These are phyloP conservation scores for Candida insectorum DNA, from an alignment of 805 yeast species.

Conservation along the genomic window DNA sequence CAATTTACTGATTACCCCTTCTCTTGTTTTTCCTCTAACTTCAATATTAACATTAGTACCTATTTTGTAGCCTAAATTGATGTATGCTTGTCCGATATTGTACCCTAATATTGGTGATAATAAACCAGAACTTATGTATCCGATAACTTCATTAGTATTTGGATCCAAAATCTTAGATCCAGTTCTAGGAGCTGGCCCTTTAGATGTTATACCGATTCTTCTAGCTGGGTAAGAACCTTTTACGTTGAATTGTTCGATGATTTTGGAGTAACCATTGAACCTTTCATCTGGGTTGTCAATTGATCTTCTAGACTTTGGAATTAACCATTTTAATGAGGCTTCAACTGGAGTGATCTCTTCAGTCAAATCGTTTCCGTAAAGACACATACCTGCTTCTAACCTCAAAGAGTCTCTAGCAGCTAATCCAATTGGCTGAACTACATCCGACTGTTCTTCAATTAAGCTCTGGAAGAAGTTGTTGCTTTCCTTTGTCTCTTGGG, in stretches of 20 bases:
- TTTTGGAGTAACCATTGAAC: conserved; percentile 76
- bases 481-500: conserved; percentile 43
- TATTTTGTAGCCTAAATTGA: conserved; percentile 66
- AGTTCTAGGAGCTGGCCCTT: conserved; percentile 92
- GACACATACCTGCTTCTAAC: conserved; percentile 97
- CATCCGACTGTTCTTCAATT: conserved; percentile 47
- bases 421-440: conserved; percentile 83
- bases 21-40: conserved; percentile 79
- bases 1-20: conserved; percentile 72
- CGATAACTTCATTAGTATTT: conserved; percentile 34
- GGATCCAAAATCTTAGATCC: conserved; percentile 65
- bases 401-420: conserved; percentile 98
- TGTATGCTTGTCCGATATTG: conserved; percentile 90
- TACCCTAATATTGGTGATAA: conserved; percentile 60
- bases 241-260: conserved; percentile 67
- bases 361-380: conserved; percentile 88
- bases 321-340: conserved; percentile 85
- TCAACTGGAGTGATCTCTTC: conserved; percentile 83
- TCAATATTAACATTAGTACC: conserved; percentile 73
- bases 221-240: conserved; percentile 51
- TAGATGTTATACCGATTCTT: conserved; percentile 72
- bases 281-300: conserved; percentile 19
- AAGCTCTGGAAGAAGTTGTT: conserved; percentile 59
- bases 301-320: conserved; percentile 73
- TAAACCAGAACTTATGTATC: conserved; percentile 61